Percentiles rank a stretch among this genome's conserved stretches.
Conservation (phyloP, 306 rosid genomes). For the Benincasa hispida region DNA sequence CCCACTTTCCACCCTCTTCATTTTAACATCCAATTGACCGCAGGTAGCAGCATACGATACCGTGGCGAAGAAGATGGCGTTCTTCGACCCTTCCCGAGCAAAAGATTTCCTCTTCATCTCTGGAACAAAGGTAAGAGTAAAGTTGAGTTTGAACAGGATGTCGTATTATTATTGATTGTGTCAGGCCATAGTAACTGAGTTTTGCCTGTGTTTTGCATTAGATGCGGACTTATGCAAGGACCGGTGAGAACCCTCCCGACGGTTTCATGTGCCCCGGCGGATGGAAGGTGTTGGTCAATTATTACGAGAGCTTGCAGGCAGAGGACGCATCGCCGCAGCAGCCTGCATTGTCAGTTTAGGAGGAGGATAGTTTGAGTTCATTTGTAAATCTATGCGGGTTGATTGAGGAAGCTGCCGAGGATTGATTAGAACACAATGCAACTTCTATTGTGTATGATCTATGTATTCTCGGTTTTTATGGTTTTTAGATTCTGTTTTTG, state of each 20-base stretch:
- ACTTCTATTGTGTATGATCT: background rate
- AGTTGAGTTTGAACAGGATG: background rate
- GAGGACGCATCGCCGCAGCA: conserved; percentile 54
- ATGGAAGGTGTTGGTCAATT: conserved; percentile 80
- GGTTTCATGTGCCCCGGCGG: conserved; percentile 97
- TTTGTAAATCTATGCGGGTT: background rate
- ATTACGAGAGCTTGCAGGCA: conserved; percentile 70
- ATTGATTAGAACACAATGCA: background rate
- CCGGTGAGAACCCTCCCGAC: conserved; percentile 80
- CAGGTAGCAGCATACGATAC: conserved; percentile 99
- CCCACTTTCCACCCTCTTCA: background rate
- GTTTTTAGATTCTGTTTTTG: background rate
- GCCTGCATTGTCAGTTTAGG: conserved; percentile 49
- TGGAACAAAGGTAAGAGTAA: conserved; percentile 70
- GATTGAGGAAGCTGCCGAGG: conserved; percentile 1
- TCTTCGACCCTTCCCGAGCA: conserved; percentile 77
- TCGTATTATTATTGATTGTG: background rate
- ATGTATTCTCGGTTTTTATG: background rate
- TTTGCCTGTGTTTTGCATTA: conserved; percentile 12
- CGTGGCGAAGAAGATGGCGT: conserved; percentile 68
- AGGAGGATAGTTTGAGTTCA: background rate
- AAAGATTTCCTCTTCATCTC: conserved; percentile 92
- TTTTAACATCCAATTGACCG: conserved; percentile 5
- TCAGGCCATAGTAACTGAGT: background rate
- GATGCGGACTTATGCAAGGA: conserved; percentile 89